Base-by-base conservation (phyloP, 148 eudicot genomes). In the Limonium bicolor region DNA sequence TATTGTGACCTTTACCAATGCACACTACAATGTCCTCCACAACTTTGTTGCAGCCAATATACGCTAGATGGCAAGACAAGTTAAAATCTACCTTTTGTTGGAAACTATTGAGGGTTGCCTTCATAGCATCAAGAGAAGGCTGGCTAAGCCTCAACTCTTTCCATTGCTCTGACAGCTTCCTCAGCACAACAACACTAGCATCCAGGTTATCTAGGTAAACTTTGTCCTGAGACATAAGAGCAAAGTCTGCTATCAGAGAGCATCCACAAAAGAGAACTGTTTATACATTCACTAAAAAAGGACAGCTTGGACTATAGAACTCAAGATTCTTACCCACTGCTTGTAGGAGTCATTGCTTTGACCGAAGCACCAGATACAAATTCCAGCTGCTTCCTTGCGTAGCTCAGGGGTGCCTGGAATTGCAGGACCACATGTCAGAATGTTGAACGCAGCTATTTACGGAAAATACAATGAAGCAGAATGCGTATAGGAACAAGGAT, bases 311-410 rank as follows among this genome's bases (percentile, higher is more conserved):
- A 12, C 25, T n/a, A 36, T 3, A 41, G 18, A 20, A 39, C 14
- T 49, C 38, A 51, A 63, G 64, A 12, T 34, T 31, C 76, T 73
- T 58, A 84, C 94, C 94, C 94, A 84, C 38, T 67, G 88, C 76
- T 77, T 77, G 55, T 61, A 82, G 58, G 64, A 74, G 16, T 82
- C 86, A 48, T 61, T 58, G 52, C 64, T 68, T 65, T 71, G 78
- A 34, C 56, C 43, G 46, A 82, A 69, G 47, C 77, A 73, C 84
- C 88, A 76, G 27, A 73, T 37, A 50, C 55, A 66, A 46, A 79
- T 28, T 48, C 48, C 53, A 14, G 68, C 59, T 11, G 84, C 94
- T 68, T 84, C 84, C 32, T 63, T 76, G 26, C 78, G 69, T 39
- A 76, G 65, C 47, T 70, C 94, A 51, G 81, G 64, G 44, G 54